A percentile compares a stretch with the other conserved stretches of the same genome.
Conservation (phyloP, 2,329 filamentous ascomycete genomes). For the Waltergamsia citrina region DNA sequence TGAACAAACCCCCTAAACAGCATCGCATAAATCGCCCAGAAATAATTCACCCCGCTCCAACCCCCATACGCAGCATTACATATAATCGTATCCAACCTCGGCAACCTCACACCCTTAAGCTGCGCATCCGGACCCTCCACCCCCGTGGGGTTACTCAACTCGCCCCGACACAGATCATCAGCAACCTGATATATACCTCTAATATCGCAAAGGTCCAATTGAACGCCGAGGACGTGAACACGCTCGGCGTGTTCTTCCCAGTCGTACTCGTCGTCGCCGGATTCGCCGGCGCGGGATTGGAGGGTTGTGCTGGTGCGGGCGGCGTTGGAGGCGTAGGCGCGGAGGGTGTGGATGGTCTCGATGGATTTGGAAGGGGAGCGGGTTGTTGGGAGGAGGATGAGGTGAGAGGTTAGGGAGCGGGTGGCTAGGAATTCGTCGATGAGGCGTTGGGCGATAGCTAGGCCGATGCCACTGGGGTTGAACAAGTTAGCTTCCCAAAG, state of each 20-base stretch:
- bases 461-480: conserved; percentile 66
- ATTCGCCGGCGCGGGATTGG: conserved; percentile 24
- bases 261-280: conserved; percentile 9
- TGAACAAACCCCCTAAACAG: conserved; percentile 53
- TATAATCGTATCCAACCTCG: conserved; percentile 68
- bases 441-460: conserved; percentile 72
- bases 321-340: conserved; percentile 44
- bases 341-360: conserved; percentile 58
- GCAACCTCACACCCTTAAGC: conserved; percentile 39
- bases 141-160: conserved; percentile 33
- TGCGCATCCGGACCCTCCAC: conserved; percentile 10
- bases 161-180: conserved; percentile 31
- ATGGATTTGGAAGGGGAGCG: conserved; percentile 65
- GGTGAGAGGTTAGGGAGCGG: conserved; percentile 54
- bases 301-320: conserved; percentile 25
- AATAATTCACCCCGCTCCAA: conserved; percentile 72
- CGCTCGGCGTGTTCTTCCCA: conserved; percentile 33
- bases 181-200: conserved; percentile 39
- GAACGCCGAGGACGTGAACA: conserved; percentile 48
- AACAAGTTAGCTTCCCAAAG: background rate
- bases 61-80: conserved; percentile 86
- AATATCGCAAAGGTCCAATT: conserved; percentile 53
- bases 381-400: conserved; percentile 78
- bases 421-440: conserved; percentile 81
- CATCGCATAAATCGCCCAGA: conserved; percentile 40